Base-by-base conservation (phyloP, 495 filamentous ascomycete species). In the Saxophila tyrrhenica region DNA sequence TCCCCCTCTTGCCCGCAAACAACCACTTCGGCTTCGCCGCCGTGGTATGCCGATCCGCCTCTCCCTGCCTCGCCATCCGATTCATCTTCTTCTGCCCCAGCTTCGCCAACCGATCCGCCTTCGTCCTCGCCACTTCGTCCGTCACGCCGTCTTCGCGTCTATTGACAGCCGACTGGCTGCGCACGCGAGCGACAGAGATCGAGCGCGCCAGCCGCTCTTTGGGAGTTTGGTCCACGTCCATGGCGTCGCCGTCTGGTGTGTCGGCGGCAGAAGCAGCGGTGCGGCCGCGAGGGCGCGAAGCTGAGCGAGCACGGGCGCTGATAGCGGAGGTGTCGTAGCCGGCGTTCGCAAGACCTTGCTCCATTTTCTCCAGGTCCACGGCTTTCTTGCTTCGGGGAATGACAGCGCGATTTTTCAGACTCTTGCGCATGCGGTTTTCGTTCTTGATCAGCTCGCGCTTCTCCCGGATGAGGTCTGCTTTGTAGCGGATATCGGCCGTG, bases 41-140 rank as follows among this genome's bases (percentile, higher is more conserved):
- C 51, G 83, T 82, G 48, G 83, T 84, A 72, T 97, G 94, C 66
- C 92, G 78, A 80, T 98, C 92, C 38, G 89, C 89, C 75, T 98
- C 92, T 72, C 92, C 92, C 75, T 86, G 82, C 66, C 90, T 81
- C 42, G 92, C 92, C 86, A 94, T 91, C 56, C 91, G 77, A 74
- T 98, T 97, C 89, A 94, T 96, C 82, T 88, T 87, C 78, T 89
- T 88, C 82, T 98, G 92, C 59, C 83, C 77, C 64, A 98, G 69
- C 77, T 95, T 97, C 61, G 77, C 75, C 65, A 89, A 69, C 62
- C 82, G 82, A 68, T 96, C 94, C 17, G 86, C 89, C 75, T 89
- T 89, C 22, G 72, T 78, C 56, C 88, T 77, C 25, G 77, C 73
- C 39, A 65, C 67, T 62, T 72, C 73, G 53, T 80, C 74, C 43